A percentile compares a stretch with the other conserved stretches of the same genome.
Evolutionary conservation across 768 basidiomycete species (phyloP).

Genomic region (Pilatotrama ljubarskyi): DNA sequence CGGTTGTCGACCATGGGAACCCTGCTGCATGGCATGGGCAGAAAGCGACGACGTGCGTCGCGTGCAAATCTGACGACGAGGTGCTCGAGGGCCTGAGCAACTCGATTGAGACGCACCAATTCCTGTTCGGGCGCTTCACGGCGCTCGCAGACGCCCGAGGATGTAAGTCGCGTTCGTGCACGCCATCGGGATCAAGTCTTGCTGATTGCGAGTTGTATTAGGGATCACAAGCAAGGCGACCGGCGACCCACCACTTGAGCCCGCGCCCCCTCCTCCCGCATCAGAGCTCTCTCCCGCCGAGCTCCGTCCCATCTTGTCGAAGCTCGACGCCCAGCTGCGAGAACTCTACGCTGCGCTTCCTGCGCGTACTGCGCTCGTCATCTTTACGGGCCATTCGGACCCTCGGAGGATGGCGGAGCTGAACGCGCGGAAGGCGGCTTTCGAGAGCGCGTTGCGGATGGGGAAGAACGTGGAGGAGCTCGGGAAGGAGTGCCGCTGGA

Average conservation of each 20-base stretch:
- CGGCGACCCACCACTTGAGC: constrained; percentile 32
- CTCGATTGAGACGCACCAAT: constrained; percentile 65
- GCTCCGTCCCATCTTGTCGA: constrained; percentile 34
- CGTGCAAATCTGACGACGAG: constrained; percentile 77
- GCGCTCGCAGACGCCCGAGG: constrained; percentile 77
- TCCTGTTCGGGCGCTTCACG: constrained; percentile 83
- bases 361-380: constrained; percentile 73
- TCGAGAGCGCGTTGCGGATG: constrained; percentile 63
- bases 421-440: constrained; percentile 66
- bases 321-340: constrained; percentile 62
- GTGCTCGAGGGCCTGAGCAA: constrained; percentile 69
- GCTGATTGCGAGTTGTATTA: constrained; percentile 24
- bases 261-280: constrained; percentile 7
- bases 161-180: constrained; percentile 52
- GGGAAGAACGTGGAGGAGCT: constrained; percentile 61
- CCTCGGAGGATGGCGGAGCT: constrained; percentile 78
- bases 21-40: constrained; percentile 81
- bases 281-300: constrained; percentile 20
- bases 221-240: constrained; percentile 63
- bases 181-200: not conserved
- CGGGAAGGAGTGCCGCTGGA: constrained; percentile 66
- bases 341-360: constrained; percentile 71
- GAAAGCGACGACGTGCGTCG: constrained; percentile 75
- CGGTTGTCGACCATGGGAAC: constrained; percentile 86
- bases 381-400: constrained; percentile 89